phyloP scores from a whole-genome alignment of 441 rosid species.

The Gossypium davidsonii region DNA sequence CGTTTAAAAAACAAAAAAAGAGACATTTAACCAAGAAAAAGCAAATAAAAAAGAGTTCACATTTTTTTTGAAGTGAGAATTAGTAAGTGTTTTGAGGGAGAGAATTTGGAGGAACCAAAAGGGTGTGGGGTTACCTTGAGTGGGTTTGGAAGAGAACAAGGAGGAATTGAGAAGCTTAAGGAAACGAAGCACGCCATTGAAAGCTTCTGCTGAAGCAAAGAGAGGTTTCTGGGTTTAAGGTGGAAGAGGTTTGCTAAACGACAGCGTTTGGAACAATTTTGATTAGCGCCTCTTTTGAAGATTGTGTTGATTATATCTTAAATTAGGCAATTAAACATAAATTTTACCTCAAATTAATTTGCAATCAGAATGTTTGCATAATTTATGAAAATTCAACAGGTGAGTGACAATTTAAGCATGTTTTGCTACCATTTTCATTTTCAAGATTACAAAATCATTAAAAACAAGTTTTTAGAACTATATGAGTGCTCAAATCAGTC shows the following conservation, averaged over 20 bases:
- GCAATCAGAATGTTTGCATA: background rate
- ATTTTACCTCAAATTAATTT: background rate
- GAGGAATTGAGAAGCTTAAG: slow-evolving; percentile 19
- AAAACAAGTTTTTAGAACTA: no score
- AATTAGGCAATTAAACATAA: background rate
- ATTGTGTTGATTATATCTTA: no score
- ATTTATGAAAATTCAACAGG: background rate
- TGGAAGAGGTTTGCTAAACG: background rate
- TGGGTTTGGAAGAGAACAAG: slow-evolving; percentile 10
- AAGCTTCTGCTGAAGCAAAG: background rate
- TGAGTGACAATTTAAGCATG: background rate
- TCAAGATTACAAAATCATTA: background rate
- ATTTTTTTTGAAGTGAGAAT: background rate
- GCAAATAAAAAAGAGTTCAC: background rate
- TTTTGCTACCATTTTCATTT: background rate
- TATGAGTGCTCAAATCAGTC: no score
- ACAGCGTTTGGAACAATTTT: background rate
- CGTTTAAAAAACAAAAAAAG: background rate
- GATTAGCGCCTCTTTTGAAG: no score
- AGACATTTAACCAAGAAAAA: background rate
- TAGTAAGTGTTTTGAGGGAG: background rate
- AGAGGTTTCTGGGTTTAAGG: slow-evolving; percentile 3
- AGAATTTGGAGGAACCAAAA: background rate
- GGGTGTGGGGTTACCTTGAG: slow-evolving; percentile 20
- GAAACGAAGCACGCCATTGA: slow-evolving; percentile 30